Evolutionary conservation across 805 yeast genomes (phyloP), one percentile per base, ranked within the genome.

Genomic region (Cyberlindnera suaveolens): DNA sequence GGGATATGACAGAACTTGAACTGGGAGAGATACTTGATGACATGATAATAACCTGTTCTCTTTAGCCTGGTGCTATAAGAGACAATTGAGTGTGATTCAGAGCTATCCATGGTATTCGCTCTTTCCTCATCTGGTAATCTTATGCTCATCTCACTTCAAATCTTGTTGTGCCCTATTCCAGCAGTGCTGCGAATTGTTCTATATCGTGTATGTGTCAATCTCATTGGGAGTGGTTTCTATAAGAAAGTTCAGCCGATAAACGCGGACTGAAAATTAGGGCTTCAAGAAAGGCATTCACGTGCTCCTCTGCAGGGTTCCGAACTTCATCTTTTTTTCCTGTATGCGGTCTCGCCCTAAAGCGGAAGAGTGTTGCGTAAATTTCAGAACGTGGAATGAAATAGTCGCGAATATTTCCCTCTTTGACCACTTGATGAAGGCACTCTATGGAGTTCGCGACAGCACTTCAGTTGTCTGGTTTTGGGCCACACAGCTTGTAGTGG

Each of bases 1-100:
- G 91, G 86, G 1, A 84, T 61, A 36, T 74, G 72, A 38, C 66
- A 58, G 3, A 79, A 39, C 39, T 76, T 58, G 44, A 55, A 52
- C 18, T 46, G 46, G 4, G 65, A 48, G 1, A 58, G 47, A 17
- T 41, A 56, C 32, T 49, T 50, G 31, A 55, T 43, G 5, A 48
- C 11, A 29, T 38, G 49, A 34, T 56, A 56, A 31, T 45, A 34
- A 14, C 42, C 38, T 0, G 59, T 48, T n/a, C 48, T 43, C 41
- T 44, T 48, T 38, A 51, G 45, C 37, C 37, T 40, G 15, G 50
- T 42, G 32, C 42, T 47, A 38, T 38, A 39, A 3, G 51, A 45
- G 6, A 34, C 6, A 6, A 46, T 38, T 4, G 51, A 45, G 14
- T 44, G 46, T 0, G 18, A 29, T 20, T 49, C 50, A 17, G 29